Percentiles rank a stretch among this genome's conserved stretches.
These are phyloP conservation scores for Lichtheimia ramosa DNA, from an alignment of 371 early-diverging fungal genomes.

Conservation along the genomic window DNA sequence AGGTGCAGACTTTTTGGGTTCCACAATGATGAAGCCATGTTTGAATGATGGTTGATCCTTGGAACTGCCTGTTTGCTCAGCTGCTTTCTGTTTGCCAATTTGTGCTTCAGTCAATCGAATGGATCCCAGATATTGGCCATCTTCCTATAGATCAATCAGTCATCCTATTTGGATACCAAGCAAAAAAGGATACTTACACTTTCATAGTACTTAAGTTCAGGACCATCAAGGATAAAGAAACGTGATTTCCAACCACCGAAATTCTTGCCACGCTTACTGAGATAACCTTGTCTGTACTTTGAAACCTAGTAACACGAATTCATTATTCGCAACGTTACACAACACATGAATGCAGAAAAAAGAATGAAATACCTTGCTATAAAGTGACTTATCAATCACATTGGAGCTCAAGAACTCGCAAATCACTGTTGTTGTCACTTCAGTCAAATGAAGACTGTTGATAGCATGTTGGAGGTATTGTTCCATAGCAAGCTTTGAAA, in stretches of 20 bases:
- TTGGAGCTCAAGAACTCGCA: conserved; percentile 71
- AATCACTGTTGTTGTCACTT: conserved; percentile 60
- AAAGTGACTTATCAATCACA: conserved; percentile 39
- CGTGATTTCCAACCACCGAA: conserved; percentile 87
- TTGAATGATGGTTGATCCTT: conserved; percentile 51
- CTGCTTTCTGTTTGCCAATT: conserved; percentile 47
- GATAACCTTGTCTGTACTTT: conserved; percentile 72
- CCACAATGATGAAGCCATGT: conserved; percentile 78
- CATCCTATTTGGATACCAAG: not conserved
- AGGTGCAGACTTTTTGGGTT: conserved; percentile 63
- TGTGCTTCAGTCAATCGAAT: conserved; percentile 55
- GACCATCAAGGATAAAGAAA: conserved; percentile 67
- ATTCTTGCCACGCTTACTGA: conserved; percentile 85
- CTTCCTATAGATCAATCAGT: conserved; percentile 33
- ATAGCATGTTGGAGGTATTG: conserved; percentile 61
- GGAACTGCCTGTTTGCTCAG: conserved; percentile 19
- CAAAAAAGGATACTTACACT: conserved; percentile 49
- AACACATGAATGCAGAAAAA: conserved; percentile 24
- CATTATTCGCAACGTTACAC: conserved; percentile 17
- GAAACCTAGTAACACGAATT: conserved; percentile 57
- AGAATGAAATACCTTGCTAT: conserved; percentile 54
- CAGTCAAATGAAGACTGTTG: conserved; percentile 33
- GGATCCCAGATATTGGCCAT: conserved; percentile 56
- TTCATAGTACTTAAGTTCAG: conserved; percentile 74
- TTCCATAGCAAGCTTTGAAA: conserved; percentile 15